Conservation (phyloP, 768 basidiomycete species). For the Termitomyces sp. region DNA sequence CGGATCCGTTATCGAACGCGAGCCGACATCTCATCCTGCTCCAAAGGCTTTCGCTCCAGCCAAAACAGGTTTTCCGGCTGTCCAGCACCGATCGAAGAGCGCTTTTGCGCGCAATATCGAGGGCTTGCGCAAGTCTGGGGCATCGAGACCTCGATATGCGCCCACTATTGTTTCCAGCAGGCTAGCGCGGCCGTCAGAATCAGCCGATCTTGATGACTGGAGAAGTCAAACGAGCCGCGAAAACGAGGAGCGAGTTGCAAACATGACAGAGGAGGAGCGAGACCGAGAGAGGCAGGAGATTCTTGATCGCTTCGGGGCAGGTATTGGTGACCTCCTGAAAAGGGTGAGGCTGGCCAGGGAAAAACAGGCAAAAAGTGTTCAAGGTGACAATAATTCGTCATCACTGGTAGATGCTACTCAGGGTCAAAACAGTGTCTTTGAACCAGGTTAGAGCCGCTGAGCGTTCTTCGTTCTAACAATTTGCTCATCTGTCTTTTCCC, state of each 20-base stretch:
- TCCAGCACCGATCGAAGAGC: constrained; percentile 62
- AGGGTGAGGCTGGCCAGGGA: constrained; percentile 48
- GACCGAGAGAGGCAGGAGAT: constrained; percentile 64
- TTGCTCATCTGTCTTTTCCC: background rate
- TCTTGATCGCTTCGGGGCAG: constrained; percentile 66
- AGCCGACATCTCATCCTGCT: constrained; percentile 22
- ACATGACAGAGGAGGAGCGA: constrained; percentile 70
- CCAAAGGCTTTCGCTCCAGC: constrained; percentile 24
- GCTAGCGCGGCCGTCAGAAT: background rate
- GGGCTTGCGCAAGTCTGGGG: constrained; percentile 22
- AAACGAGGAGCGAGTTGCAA: constrained; percentile 57
- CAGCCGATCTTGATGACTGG: constrained; percentile 36
- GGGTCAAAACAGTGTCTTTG: constrained; percentile 1
- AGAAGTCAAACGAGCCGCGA: constrained; percentile 58
- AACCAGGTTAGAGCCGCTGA: constrained; percentile 18
- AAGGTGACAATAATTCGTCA: background rate
- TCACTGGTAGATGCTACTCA: background rate
- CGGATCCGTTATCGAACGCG: constrained; percentile 49
- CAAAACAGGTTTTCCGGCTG: constrained; percentile 57
- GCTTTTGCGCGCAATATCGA: constrained; percentile 53
- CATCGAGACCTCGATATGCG: constrained; percentile 19
- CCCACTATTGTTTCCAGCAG: constrained; percentile 22
- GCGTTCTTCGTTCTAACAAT: background rate
- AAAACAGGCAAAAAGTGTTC: constrained; percentile 17
- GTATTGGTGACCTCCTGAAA: constrained; percentile 57